Evolutionary conservation across 75 land plant species (phyloP), one percentile per base, ranked within the genome.

Genomic region (Larix kaempferi): DNA sequence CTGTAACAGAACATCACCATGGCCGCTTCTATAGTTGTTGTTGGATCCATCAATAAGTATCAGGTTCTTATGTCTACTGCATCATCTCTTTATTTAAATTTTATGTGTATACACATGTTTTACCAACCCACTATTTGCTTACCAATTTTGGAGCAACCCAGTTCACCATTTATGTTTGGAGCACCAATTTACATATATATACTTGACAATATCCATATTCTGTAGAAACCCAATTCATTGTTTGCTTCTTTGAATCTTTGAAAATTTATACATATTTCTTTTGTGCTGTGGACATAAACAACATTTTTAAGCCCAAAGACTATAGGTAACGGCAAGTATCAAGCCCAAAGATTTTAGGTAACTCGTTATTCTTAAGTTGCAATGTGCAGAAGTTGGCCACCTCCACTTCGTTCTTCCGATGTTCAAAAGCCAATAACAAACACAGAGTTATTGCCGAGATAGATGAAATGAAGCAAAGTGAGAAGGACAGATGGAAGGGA

Each of bases 401-500:
- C 54, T 69, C 73, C 6, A 39, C n/a, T 29, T 21, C 39, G 5
- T 23, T 44, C 37, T 15, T 69, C 49, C 19, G 22, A 41, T 19
- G 41, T 29, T 17, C 44, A 67, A 69, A 69, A 41, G 49, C 80
- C 3, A 61, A 78, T 0, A 80, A 79, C 10, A 81, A 73, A 35
- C 78, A 82, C 81, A 82, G 79, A 74, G 77, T 92, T 7, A 76
- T 79, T 21, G 89, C 84, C 17, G 87, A 88, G 25, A 86, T 86
- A 33, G 78, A 67, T 10, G 89, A 78, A 54, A 57, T 62, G 12
- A 79, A 86, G 61, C 80, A 90, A 76, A 83, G 87, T 39, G 76
- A 74, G 44, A 78, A 76, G 78, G 95, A 93, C 86, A 86, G 60
- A 73, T 92, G 94, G 99, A 79, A 44, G 5, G 95, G 93, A 0